These are phyloP conservation scores for Incumbomyces lentus DNA, from an alignment of 2,329 filamentous ascomycete genomes.

Conservation along the genomic window DNA sequence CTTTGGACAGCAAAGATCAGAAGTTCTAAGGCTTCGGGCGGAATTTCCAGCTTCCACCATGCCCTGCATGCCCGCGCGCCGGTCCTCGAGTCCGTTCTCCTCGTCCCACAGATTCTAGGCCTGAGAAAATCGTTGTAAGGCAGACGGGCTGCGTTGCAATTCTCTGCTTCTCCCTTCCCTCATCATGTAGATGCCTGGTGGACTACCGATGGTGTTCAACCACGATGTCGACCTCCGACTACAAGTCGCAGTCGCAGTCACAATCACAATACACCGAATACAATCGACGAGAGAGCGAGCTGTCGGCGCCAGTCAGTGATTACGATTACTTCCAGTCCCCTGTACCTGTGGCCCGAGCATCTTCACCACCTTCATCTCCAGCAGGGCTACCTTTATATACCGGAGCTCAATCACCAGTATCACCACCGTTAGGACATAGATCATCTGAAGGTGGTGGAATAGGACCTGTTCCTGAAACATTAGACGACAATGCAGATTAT, in stretches of 20 bases:
- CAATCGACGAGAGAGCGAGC: background rate
- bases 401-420: background rate
- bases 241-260: background rate
- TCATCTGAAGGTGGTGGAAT: background rate
- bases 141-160: no score
- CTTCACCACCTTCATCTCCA: background rate
- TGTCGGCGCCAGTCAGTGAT: background rate
- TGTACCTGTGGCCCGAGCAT: background rate
- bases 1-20: no score
- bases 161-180: background rate
- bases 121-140: no score
- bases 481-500: background rate
- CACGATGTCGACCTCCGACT: background rate
- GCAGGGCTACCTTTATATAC: background rate
- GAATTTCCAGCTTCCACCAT: no score
- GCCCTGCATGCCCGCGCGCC: background rate
- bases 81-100: no score
- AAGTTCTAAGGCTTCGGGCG: no score
- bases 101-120: no score
- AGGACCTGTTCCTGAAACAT: background rate
- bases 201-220: background rate
- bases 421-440: background rate
- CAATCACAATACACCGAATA: background rate
- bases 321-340: conserved; percentile 3
- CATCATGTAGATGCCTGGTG: background rate